Conservation (phyloP, 2,329 filamentous ascomycete species). For the Neonectria ditissima region DNA sequence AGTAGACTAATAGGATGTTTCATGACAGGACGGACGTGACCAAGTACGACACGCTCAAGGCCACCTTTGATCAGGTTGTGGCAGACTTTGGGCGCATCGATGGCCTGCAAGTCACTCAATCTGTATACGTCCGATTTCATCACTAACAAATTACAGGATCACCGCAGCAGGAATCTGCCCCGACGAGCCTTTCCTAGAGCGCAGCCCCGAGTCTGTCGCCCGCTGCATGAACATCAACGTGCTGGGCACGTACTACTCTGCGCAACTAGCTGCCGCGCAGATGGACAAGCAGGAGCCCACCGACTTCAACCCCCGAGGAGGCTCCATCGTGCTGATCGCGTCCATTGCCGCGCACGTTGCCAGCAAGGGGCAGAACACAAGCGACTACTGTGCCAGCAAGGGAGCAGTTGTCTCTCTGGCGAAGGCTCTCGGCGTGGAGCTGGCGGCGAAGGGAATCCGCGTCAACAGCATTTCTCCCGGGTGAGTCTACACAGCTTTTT, state of each 20-base stretch:
- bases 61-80: constrained; percentile 24
- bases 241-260: constrained; percentile 51
- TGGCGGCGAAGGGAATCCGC: constrained; percentile 46
- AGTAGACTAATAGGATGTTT: not conserved
- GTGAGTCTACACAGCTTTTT: constrained; percentile 27
- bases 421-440: constrained; percentile 51
- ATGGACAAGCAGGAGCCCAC: constrained; percentile 48
- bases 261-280: constrained; percentile 50
- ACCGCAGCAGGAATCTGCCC: constrained; percentile 46
- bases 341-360: constrained; percentile 49
- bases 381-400: constrained; percentile 60
- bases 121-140: too few relatives aligned
- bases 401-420: constrained; percentile 60
- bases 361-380: constrained; percentile 47
- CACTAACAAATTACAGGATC: constrained; percentile 28
- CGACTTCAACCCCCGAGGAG: constrained; percentile 38
- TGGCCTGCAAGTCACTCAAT: constrained; percentile 6
- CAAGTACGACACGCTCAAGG: constrained; percentile 24
- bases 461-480: constrained; percentile 52
- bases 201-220: constrained; percentile 39
- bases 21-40: constrained; percentile 26
- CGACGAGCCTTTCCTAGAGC: constrained; percentile 45
- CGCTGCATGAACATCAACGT: constrained; percentile 45
- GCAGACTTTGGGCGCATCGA: constrained; percentile 32
- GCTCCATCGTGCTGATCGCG: constrained; percentile 50